Base-by-base conservation (phyloP, 208 protist species). In the Balamuthia mandrillaris region DNA sequence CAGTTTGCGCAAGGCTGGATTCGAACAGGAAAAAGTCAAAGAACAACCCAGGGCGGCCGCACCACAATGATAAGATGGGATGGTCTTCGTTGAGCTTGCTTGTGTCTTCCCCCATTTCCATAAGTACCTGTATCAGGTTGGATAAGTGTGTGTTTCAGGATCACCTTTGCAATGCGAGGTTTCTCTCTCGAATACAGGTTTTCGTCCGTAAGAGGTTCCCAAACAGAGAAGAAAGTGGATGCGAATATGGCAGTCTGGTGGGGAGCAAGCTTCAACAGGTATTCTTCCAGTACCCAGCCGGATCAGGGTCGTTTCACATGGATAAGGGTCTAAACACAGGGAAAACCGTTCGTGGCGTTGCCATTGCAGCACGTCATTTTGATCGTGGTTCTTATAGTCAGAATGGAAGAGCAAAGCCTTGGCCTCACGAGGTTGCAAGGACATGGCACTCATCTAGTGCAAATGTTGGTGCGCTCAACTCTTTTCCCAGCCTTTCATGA, bases 231-330 rank as follows among this genome's bases (percentile, higher is more conserved):
- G 68, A 54, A 1, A 29, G 68, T 77, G 44, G 42, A 77, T 5
- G 68, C 56, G 44, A 77, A 77, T 41, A 77, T 65, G 37, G 75
- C 39, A 1, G 49, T 82, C 75, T 65, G 75, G 21, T 61, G 75
- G 29, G 37, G 27, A 14, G n/a, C 75, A 65, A 31, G 35, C 52
- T 3, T 9, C 51, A 31, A 12, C 35, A 82, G 47, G 41, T 82
- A 82, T 10, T 65, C 2, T 0, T 45, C 1, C 5, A 82, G 75
- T 14, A 82, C 56, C 75, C 75, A 82, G 1, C 24, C 51, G 65
- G 75, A 82, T 66, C 51, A 82, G 56, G 21, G 75, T 82, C 7
- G 75, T 82, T 3, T 47, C 44, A 9, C n/a, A 16, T 31, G 54
- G 29, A 6, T 47, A 47, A 7, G 1, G 6, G n/a, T n/a, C n/a